Base-by-base conservation (phyloP, 352 stramenopile species). In the Globisporangium cylindrosporum region DNA sequence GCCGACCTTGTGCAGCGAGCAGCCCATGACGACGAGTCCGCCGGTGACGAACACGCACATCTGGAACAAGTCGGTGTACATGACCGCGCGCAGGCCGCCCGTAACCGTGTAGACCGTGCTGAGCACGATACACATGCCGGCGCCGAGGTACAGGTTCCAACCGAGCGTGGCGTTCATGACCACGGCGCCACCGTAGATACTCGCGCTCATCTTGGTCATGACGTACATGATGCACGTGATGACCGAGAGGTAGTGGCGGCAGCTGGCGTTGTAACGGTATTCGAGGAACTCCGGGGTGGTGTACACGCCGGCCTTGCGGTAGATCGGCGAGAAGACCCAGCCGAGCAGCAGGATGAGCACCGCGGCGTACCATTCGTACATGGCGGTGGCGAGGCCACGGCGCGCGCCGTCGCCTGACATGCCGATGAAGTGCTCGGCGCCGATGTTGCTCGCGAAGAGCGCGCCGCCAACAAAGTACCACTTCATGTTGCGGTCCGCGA, bases 31-130 rank as follows among this genome's bases (percentile, higher is more conserved):
- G 9, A 89, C 74, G n/a, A 90, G 64, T 1, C 82, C 81, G 59
- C 82, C 82, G 3, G 77, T 62, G 18, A 85, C 80, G 59, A 91
- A 88, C 58, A 89, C 79, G 60, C 79, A 83, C 75, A 86, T 90
- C 59, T 91, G 81, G 68, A 90, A 86, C 34, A 88, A 46, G 59
- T 91, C 82, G 15, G 82, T 90, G 75, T 90, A 90, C 75, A 90
- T 90, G 27, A 91, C 81, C 38, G 82, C 82, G 29, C 80, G 78
- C 15, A 91, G 70, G 14, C 82, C 82, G 54, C 81, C 82, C 15
- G 79, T 73, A 62, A 91, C 76, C 36, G 79, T 88, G 71, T 89
- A 91, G 64, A 87, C 57, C 25, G 81, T 73, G 55, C 78, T 89
- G 9, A 91, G 75, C 1, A 64, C 36, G 64, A 90, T 83, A 58